phyloP scores from a whole-genome alignment of 2,329 filamentous ascomycete genomes.

The Teratosphaeriaceae sp. region DNA sequence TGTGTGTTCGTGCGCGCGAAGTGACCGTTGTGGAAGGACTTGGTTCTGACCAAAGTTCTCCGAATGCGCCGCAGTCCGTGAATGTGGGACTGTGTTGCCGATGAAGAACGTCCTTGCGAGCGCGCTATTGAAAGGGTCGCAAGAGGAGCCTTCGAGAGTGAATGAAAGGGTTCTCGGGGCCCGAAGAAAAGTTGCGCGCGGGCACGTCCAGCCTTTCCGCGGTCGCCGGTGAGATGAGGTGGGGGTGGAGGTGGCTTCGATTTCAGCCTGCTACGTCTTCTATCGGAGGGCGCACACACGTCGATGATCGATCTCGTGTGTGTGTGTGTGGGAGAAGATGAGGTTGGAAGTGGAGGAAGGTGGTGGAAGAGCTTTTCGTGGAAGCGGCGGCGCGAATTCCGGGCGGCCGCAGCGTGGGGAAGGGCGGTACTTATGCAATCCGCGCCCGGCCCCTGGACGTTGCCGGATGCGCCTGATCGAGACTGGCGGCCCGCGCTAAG shows the following conservation, averaged over 20 bases:
- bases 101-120: slow-evolving; percentile 1
- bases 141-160: background rate
- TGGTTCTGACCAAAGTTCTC: no score
- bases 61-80: background rate
- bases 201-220: slow-evolving; percentile 1
- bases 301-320: background rate
- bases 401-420: no score
- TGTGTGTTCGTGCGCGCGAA: background rate
- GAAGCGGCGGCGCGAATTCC: no score
- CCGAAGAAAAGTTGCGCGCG: background rate
- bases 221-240: background rate
- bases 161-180: background rate
- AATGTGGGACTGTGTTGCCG: background rate
- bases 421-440: no score
- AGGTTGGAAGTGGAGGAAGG: background rate
- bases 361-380: no score
- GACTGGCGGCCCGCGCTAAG: no score
- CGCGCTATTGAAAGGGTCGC: slow-evolving; percentile 2
- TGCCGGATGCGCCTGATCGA: no score
- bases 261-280: slow-evolving; percentile 1
- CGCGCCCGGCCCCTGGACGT: no score
- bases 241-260: background rate
- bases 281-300: background rate
- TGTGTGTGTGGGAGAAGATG: slow-evolving; percentile 1
- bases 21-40: no score